Evolutionary conservation across 2,329 filamentous ascomycete species (phyloP).

Genomic region (Colletotrichum sp.): DNA sequence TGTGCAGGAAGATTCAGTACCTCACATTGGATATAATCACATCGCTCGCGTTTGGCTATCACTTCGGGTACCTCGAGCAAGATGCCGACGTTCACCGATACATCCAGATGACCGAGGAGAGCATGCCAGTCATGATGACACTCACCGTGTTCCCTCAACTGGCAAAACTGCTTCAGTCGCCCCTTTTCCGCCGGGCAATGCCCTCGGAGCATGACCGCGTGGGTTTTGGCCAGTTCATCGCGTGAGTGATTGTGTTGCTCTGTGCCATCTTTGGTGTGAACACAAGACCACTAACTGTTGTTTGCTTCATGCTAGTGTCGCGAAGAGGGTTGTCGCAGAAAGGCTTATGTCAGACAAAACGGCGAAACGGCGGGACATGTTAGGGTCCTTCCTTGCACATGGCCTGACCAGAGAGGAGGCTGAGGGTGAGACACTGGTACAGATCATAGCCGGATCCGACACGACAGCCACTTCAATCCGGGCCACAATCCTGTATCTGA

Average conservation of each 20-base stretch:
- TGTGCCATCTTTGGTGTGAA: not conserved
- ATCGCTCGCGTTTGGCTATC: conserved; percentile 54
- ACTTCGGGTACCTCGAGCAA: conserved; percentile 53
- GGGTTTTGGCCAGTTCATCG: conserved; percentile 43
- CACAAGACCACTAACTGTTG: not conserved
- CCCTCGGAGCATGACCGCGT: conserved; percentile 43
- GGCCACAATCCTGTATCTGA: conserved; percentile 54
- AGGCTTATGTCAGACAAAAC: conserved; percentile 23
- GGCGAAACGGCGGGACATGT: conserved; percentile 37
- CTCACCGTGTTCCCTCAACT: conserved; percentile 47
- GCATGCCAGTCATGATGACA: conserved; percentile 47
- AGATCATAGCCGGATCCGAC: conserved; percentile 42
- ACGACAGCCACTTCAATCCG: conserved; percentile 43
- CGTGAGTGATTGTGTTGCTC: conserved; percentile 19
- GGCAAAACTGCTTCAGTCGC: conserved; percentile 44
- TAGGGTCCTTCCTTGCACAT: conserved; percentile 45
- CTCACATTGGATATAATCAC: conserved; percentile 63
- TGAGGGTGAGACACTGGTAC: conserved; percentile 34
- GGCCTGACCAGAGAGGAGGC: conserved; percentile 34
- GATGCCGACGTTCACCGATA: conserved; percentile 55
- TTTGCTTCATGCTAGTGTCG: conserved; percentile 16
- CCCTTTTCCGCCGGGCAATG: conserved; percentile 42
- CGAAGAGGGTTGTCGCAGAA: conserved; percentile 25
- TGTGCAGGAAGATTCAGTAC: conserved; percentile 53
- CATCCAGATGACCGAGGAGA: conserved; percentile 46